Percentiles rank a stretch among this genome's conserved stretches.
Evolutionary conservation across 1,139 yeast species (phyloP).

Genomic region (Arxiozyma telluris): DNA sequence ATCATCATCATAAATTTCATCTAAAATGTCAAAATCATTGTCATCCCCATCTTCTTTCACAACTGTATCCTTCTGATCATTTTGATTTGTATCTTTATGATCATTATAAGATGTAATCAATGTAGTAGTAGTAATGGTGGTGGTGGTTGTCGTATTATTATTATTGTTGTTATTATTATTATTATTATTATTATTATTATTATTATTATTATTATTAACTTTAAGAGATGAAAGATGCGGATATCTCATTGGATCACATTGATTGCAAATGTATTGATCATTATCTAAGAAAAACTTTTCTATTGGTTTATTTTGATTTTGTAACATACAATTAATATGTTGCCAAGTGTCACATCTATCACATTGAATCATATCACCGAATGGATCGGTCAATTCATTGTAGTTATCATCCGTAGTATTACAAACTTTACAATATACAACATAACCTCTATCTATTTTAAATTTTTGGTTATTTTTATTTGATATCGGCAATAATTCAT

Average conservation of each 20-base stretch:
- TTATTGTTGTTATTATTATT: no score
- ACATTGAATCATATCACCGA: slow-evolving; percentile 70
- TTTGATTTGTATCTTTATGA: slow-evolving; percentile 8
- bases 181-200: no score
- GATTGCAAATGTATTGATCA: slow-evolving; percentile 41
- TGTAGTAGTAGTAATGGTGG: background rate
- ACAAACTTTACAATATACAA: slow-evolving; percentile 55
- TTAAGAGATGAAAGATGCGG: slow-evolving; percentile 25
- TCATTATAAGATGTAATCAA: slow-evolving; percentile 1
- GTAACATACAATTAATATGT: slow-evolving; percentile 64
- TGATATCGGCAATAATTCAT: slow-evolving; percentile 4
- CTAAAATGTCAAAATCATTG: slow-evolving; percentile 15
- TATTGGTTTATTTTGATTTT: slow-evolving; percentile 32
- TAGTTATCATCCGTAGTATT: slow-evolving; percentile 57
- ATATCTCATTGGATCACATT: slow-evolving; percentile 40
- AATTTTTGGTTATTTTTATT: slow-evolving; percentile 7
- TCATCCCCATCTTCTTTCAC: slow-evolving; percentile 13
- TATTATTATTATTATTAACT: no score
- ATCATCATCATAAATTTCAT: slow-evolving; percentile 11
- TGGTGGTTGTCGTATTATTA: no score
- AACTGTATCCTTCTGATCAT: slow-evolving; percentile 9
- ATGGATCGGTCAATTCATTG: slow-evolving; percentile 49
- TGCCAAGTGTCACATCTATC: slow-evolving; percentile 80
- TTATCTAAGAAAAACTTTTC: slow-evolving; percentile 31
- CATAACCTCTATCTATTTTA: slow-evolving; percentile 10